Evolutionary conservation across 192 early-diverging fungal species (phyloP).

Genomic region (Helicostylum pulchrum): DNA sequence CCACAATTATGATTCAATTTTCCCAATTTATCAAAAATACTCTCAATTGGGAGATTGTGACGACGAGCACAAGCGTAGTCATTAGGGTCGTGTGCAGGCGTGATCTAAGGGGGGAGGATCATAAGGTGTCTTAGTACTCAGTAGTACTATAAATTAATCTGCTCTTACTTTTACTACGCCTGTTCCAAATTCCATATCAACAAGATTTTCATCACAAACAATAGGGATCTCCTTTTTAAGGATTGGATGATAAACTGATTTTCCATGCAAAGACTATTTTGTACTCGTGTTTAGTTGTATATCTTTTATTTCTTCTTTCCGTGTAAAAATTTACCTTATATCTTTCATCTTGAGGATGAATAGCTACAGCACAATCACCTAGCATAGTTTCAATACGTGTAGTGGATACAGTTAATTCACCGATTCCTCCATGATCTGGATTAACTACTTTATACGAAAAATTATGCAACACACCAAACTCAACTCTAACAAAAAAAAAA

Average conservation of each 20-base stretch:
- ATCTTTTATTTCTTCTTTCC: background rate
- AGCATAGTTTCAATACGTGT: conserved; percentile 98
- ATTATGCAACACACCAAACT: conserved; percentile 90
- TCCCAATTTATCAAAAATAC: conserved; percentile 85
- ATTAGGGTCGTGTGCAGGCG: conserved; percentile 91
- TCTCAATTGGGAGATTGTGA: conserved; percentile 74
- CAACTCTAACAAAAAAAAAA: conserved; percentile 62
- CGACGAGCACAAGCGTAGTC: conserved; percentile 88
- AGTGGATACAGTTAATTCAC: conserved; percentile 85
- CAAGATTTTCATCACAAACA: conserved; percentile 75
- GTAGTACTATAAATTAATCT: background rate
- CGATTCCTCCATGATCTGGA: conserved; percentile 44
- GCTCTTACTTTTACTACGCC: conserved; percentile 86
- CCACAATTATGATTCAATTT: conserved; percentile 76
- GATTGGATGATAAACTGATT: conserved; percentile 81
- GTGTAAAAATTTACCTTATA: conserved; percentile 63
- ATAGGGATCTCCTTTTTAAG: conserved; percentile 77
- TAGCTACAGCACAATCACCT: conserved; percentile 94
- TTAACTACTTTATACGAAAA: conserved; percentile 86
- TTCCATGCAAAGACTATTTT: conserved; percentile 50
- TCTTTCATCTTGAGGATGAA: conserved; percentile 80
- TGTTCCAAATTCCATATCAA: conserved; percentile 90
- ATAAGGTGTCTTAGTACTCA: background rate
- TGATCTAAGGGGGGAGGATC: conserved; percentile 56
- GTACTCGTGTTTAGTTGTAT: background rate